Conservation (phyloP, 2,329 filamentous ascomycete genomes). For the Sporothrix globosa region DNA sequence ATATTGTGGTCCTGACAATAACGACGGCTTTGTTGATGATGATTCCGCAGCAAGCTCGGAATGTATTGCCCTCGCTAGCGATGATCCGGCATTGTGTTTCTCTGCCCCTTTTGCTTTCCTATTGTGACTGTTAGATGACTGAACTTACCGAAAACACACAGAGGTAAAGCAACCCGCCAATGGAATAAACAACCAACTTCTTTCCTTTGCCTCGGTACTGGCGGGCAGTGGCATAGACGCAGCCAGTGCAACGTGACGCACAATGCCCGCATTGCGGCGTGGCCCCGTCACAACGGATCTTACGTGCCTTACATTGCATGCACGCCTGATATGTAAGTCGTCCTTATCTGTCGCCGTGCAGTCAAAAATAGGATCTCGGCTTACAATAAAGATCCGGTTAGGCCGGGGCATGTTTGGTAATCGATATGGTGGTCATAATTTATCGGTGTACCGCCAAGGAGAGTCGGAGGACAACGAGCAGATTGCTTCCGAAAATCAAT, state of each 20-base stretch:
- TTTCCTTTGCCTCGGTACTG: constrained; percentile 11
- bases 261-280: constrained; percentile 3
- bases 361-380: background rate
- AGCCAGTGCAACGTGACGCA: background rate
- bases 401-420: background rate
- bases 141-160: no score
- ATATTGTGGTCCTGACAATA: background rate
- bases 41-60: background rate
- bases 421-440: no score
- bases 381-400: constrained; percentile 12
- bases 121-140: background rate
- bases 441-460: background rate
- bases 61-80: background rate
- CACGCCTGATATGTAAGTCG: constrained; percentile 7
- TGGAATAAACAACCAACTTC: background rate
- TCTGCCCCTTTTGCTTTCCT: background rate
- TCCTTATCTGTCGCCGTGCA: background rate
- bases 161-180: no score
- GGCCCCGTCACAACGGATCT: background rate
- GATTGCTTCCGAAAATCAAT: background rate
- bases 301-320: constrained; percentile 14
- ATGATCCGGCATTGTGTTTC: background rate
- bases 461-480: background rate
- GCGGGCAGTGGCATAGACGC: background rate
- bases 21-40: background rate